Evolutionary conservation across 352 stramenopile species (phyloP).

Genomic region (Pythium guiyangense): DNA sequence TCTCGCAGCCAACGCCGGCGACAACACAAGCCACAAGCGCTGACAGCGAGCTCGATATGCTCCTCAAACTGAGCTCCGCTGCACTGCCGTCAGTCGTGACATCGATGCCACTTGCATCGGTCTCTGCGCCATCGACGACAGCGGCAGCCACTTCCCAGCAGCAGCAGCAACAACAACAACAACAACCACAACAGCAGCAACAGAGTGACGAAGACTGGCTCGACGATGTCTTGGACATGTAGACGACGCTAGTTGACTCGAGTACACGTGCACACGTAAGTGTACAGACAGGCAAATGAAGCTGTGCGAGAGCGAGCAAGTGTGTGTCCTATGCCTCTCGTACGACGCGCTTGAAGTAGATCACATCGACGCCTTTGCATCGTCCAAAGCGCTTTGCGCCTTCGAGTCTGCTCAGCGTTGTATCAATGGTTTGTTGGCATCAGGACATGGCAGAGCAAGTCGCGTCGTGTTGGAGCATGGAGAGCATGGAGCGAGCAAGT

Average conservation of each 20-base stretch:
- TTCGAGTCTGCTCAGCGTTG: slow-evolving; percentile 36
- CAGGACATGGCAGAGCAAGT: neutral
- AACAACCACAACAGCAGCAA: slow-evolving; percentile 21
- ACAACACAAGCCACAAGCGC: slow-evolving; percentile 1
- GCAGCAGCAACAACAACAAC: neutral
- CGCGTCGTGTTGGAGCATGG: no score
- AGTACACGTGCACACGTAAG: neutral
- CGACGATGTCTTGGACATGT: slow-evolving; percentile 59
- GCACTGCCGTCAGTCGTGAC: slow-evolving; percentile 1
- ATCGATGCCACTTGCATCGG: no score
- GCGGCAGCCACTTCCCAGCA: neutral
- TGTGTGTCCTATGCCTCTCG: no score
- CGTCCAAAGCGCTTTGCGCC: slow-evolving; percentile 63
- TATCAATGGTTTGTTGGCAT: neutral
- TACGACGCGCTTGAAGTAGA: slow-evolving; percentile 54
- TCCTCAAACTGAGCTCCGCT: slow-evolving; percentile 35
- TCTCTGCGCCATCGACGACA: neutral
- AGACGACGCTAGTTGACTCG: no score
- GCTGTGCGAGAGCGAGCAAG: no score
- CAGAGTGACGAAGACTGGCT: slow-evolving; percentile 78
- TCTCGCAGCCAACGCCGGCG: neutral
- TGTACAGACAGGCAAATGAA: neutral
- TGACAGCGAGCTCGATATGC: slow-evolving; percentile 33
- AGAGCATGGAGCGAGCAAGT: neutral
- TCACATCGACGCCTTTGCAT: slow-evolving; percentile 81